Conservation (phyloP, 176 grass and related monocot genomes). For the Rhynchospora breviuscula region DNA sequence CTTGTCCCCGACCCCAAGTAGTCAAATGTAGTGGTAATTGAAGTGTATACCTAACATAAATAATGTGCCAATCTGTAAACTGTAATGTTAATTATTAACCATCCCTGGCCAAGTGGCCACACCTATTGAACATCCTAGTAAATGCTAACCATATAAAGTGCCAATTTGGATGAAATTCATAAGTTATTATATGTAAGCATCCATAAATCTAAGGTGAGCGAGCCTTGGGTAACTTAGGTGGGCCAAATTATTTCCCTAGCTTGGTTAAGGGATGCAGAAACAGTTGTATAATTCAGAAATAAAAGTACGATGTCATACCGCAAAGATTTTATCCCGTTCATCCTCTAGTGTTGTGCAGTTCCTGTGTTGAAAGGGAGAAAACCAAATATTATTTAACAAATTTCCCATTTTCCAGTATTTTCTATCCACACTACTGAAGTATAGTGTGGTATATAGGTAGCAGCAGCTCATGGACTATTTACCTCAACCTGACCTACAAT, state of each 20-base stretch:
- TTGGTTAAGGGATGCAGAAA: background rate
- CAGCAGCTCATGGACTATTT: background rate
- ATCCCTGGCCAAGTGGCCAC: background rate
- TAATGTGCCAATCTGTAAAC: background rate
- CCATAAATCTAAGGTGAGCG: background rate
- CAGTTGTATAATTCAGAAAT: background rate
- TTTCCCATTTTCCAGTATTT: background rate
- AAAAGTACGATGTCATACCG: constrained; percentile 1
- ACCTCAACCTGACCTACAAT: background rate
- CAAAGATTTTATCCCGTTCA: constrained; percentile 20
- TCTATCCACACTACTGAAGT: background rate
- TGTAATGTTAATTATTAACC: background rate
- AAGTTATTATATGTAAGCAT: background rate
- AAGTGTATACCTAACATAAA: background rate
- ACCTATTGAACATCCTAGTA: background rate
- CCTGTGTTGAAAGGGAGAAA: constrained; percentile 6
- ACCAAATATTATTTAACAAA: constrained; percentile 17
- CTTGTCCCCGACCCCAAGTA: background rate
- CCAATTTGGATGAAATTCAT: background rate
- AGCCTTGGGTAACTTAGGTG: background rate
- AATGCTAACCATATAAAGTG: background rate
- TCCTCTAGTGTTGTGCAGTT: constrained; percentile 1
- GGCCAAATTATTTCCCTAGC: background rate
- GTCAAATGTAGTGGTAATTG: background rate
- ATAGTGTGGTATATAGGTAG: background rate